Conservation (phyloP, 2,329 filamentous ascomycete genomes). For the Penicillium sp. region DNA sequence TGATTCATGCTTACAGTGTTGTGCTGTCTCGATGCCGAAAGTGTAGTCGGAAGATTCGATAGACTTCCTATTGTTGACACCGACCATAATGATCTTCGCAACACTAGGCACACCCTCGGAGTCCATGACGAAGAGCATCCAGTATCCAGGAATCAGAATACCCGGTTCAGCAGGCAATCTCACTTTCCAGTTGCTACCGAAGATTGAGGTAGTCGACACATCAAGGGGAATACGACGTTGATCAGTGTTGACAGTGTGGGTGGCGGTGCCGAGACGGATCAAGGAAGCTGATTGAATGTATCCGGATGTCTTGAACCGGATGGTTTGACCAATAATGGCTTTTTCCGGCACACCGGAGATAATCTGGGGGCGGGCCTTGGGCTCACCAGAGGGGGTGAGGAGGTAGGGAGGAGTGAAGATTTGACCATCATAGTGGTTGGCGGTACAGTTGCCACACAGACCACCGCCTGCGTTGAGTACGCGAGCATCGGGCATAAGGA, state of each 20-base stretch:
- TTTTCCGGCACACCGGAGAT: conserved; percentile 21
- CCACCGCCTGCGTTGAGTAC: conserved; percentile 57
- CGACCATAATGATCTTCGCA: conserved; percentile 7
- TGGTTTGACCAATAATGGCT: conserved; percentile 45
- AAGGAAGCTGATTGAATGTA: conserved; percentile 37
- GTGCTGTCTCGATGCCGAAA: background rate
- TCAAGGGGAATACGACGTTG: conserved; percentile 56
- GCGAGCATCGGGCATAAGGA: conserved; percentile 55
- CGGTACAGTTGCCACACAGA: conserved; percentile 51
- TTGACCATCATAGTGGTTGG: conserved; percentile 58
- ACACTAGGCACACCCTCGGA: background rate
- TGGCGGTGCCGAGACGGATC: conserved; percentile 53
- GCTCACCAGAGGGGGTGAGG: conserved; percentile 47
- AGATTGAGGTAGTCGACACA: background rate
- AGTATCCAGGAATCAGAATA: conserved; percentile 55
- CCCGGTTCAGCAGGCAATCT: conserved; percentile 52
- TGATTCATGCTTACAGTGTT: conserved; percentile 2
- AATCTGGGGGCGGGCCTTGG: conserved; percentile 48
- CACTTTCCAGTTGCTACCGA: background rate
- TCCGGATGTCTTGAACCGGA: conserved; percentile 47
- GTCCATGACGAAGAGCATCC: conserved; percentile 54
- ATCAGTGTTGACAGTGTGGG: conserved; percentile 61
- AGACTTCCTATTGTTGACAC: background rate
- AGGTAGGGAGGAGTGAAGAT: conserved; percentile 61
- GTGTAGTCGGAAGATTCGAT: background rate